Conservation (phyloP, 2,329 filamentous ascomycete genomes). For the Didymella lethalis region DNA sequence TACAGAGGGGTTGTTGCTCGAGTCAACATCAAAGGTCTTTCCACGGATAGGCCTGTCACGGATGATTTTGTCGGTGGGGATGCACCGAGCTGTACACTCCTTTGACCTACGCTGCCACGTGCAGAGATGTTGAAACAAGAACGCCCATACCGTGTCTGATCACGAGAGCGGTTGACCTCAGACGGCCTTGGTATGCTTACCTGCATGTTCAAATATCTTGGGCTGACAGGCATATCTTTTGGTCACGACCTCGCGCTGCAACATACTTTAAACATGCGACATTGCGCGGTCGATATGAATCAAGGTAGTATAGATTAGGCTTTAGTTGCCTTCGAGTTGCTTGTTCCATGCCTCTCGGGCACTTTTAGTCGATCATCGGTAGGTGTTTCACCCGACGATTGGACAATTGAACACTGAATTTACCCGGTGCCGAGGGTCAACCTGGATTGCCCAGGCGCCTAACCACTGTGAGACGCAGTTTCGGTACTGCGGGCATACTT, state of each 20-base stretch:
- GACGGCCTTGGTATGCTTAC: constrained; percentile 8
- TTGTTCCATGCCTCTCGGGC: constrained; percentile 7
- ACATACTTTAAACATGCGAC: constrained; percentile 14
- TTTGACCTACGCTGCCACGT: not conserved
- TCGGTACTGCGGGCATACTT: constrained; percentile 38
- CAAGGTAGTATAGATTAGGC: constrained; percentile 22
- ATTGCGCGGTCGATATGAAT: not conserved
- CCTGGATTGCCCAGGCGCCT: constrained; percentile 36
- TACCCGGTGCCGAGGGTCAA: constrained; percentile 37
- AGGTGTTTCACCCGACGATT: constrained; percentile 27
- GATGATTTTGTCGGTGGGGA: not conserved
- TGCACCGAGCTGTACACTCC: not conserved
- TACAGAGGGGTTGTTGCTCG: not conserved
- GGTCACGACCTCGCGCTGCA: constrained; percentile 24
- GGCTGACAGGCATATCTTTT: not conserved
- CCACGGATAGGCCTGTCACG: not conserved
- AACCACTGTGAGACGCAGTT: constrained; percentile 28
- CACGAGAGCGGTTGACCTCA: not conserved
- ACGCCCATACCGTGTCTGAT: not conserved
- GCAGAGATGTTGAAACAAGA: not conserved
- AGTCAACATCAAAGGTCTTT: not conserved
- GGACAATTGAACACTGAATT: constrained; percentile 30
- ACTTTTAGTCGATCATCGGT: constrained; percentile 25
- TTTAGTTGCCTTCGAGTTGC: not conserved
- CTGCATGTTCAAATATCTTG: constrained; percentile 5